Conservation (phyloP, 1,284 basidiomycete species). For the Coriolopsis trogii region DNA sequence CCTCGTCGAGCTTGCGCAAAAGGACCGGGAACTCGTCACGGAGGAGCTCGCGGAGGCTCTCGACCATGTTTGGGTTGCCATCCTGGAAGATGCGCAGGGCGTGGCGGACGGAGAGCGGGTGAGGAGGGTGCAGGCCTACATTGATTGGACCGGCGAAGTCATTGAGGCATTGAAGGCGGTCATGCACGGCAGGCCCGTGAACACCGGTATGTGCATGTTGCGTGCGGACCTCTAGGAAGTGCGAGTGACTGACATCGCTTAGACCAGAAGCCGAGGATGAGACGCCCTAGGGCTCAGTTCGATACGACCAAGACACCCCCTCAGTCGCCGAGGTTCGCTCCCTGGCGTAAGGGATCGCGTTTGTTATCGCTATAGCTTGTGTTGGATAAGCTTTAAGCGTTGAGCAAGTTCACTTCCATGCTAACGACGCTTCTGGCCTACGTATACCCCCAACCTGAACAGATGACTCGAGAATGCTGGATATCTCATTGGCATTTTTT, state of each 20-base stretch:
- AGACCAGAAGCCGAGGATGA: conserved; percentile 2
- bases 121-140: conserved; percentile 11
- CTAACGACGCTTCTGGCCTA: no score
- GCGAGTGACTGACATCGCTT: no score
- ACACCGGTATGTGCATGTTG: conserved; percentile 2
- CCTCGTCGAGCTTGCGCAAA: conserved; percentile 12
- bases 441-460: no score
- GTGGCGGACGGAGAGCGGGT: conserved; percentile 4
- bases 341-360: not conserved
- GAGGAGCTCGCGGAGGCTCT: conserved; percentile 15
- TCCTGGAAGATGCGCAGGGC: conserved; percentile 4
- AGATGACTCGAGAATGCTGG: no score
- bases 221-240: not conserved
- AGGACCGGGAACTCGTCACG: conserved; percentile 10
- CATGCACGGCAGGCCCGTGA: conserved; percentile 6
- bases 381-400: no score
- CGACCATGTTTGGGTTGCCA: conserved; percentile 8
- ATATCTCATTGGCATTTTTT: no score
- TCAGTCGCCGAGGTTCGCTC: conserved; percentile 1
- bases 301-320: conserved; percentile 2
- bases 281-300: conserved; percentile 1
- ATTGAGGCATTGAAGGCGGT: conserved; percentile 12
- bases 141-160: conserved; percentile 19
- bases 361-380: not conserved
- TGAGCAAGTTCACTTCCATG: no score